Evolutionary conservation across 805 yeast species (phyloP), one percentile per base, ranked within the genome.

Genomic region (Nakazawaea ishiwadae): DNA sequence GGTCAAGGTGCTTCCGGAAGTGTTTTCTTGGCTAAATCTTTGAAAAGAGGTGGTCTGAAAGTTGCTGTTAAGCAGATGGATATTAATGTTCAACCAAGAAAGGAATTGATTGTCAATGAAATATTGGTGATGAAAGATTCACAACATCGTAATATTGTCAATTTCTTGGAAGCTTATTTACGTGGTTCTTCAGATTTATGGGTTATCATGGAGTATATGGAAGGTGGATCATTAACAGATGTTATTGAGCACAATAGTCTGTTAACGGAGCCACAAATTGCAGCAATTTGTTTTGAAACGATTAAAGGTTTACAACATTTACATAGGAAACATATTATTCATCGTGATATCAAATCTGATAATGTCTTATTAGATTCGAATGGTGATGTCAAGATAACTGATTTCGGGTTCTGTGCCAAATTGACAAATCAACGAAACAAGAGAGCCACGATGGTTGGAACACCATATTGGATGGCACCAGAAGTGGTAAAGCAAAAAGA

Each of bases 381-480:
- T 32, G 96, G 96, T 10, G 80, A 84, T 43, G 95, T 93, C 41
- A 95, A 93, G 63, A 79, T 93, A 44, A 95, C 99, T 1, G 99
- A 93, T 68, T 93, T 93, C 62, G 91, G 74, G 0, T 93, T 91
- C 67, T 93, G 99, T 66, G 99, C 99, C 0, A 95, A 90, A 62
- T 73, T 85, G 46, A 85, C 84, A 28, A 95, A 84, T 49, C 75
- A 77, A 41, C 84, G 85, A 49, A 69, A 84, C 42, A 90, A 91
- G 61, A 79, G 99, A 59, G 89, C 96, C 3, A 93, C 99, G 4
- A 88, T 93, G 96, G 99, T 93, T 14, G 99, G 99, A 12, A 93
- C 99, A 0, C 99, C 99, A 11, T 93, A 93, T 60, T 93, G 99
- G 99, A 93, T 93, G 99, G 99, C 99, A 0, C 99, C 99, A 1